Percentiles rank a stretch among this genome's conserved stretches.
Evolutionary conservation across 208 protist genomes (phyloP).

Genomic region (Trypanosoma brucei): DNA sequence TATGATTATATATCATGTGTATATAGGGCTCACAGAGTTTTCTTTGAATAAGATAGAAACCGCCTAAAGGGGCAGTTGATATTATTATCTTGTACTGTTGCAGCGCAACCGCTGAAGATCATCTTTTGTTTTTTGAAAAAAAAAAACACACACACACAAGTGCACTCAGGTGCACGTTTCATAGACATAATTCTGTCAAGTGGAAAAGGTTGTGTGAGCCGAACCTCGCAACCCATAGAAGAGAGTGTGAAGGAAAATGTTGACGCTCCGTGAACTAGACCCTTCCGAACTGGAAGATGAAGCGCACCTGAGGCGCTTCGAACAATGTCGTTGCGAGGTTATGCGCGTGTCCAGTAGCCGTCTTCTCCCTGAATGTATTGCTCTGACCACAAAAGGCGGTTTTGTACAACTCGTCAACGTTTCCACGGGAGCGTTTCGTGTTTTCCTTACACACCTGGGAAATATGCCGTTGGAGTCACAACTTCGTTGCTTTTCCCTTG

Average conservation of each 20-base stretch:
- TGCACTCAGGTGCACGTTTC: no score
- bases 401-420: slow-evolving; percentile 78
- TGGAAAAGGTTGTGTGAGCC: no score
- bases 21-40: no score
- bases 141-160: no score
- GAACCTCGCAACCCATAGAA: not conserved
- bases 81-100: no score
- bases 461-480: slow-evolving; percentile 54
- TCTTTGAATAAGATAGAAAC: no score
- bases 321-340: slow-evolving; percentile 58
- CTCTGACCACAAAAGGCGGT: slow-evolving; percentile 64
- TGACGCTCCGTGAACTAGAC: slow-evolving; percentile 56
- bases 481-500: slow-evolving; percentile 77
- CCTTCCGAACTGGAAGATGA: slow-evolving; percentile 35
- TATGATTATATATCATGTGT: not conserved
- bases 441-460: slow-evolving; percentile 71
- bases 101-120: no score
- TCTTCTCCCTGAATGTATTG: slow-evolving; percentile 47
- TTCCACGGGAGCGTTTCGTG: slow-evolving; percentile 57
- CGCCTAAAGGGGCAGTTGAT: no score
- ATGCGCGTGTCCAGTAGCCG: slow-evolving; percentile 42
- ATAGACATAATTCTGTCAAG: no score
- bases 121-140: no score
- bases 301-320: slow-evolving; percentile 54
- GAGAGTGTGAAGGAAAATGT: slow-evolving; percentile 4